Percentiles rank a stretch among this genome's conserved stretches.
phyloP scores from a whole-genome alignment of 1,284 basidiomycete genomes.

The Cryptococcus sp. region DNA sequence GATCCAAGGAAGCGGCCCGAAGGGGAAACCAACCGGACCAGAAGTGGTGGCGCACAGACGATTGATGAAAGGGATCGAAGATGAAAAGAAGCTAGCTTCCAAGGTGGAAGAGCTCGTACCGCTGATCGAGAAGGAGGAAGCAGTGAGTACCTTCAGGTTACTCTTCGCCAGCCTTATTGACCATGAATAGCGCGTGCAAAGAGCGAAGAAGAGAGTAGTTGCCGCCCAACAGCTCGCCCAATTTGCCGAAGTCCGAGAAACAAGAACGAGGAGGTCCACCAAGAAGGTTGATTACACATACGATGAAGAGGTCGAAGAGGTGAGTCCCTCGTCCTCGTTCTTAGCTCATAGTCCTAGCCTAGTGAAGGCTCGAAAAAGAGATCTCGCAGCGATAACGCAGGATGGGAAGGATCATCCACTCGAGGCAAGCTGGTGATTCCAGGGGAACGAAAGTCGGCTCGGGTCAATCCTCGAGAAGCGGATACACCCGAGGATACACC shows the following conservation, averaged over 20 bases:
- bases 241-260: slow-evolving; percentile 33
- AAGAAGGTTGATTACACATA: slow-evolving; percentile 41
- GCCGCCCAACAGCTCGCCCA: slow-evolving; percentile 21
- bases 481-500: too few relatives aligned
- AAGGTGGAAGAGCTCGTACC: slow-evolving; percentile 27
- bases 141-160: slow-evolving; percentile 13
- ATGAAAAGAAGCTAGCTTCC: slow-evolving; percentile 28
- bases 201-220: slow-evolving; percentile 23
- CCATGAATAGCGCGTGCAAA: slow-evolving; percentile 19
- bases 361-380: slow-evolving; percentile 1
- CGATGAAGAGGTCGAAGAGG: slow-evolving; percentile 16
- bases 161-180: background rate
- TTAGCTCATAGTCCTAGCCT: background rate
- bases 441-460: slow-evolving; percentile 34
- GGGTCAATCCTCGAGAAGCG: slow-evolving; percentile 1
- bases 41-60: slow-evolving; percentile 16
- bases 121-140: slow-evolving; percentile 39
- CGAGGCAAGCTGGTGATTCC: slow-evolving; percentile 28
- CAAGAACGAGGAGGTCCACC: slow-evolving; percentile 33
- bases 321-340: slow-evolving; percentile 4
- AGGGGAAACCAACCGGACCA: slow-evolving; percentile 15
- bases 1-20: slow-evolving; percentile 15
- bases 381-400: slow-evolving; percentile 4
- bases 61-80: slow-evolving; percentile 28
- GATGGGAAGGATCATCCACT: slow-evolving; percentile 3